Evolutionary conservation across 345 rosid genomes (phyloP).

Genomic region (Rhodamnia argentea): DNA sequence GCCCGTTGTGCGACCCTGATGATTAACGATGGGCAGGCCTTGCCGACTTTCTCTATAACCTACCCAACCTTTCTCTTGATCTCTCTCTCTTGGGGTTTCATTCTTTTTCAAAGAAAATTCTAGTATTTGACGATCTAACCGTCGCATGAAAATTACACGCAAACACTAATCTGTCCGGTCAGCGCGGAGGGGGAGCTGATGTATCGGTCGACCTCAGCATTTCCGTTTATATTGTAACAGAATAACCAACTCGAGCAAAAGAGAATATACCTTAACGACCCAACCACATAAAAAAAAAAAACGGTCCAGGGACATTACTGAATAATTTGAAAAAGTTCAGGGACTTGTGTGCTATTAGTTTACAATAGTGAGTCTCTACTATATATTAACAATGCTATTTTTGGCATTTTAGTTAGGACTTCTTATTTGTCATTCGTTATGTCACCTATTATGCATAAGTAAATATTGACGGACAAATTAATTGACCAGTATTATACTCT

Average conservation of each 20-base stretch:
- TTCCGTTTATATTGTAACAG: not conserved
- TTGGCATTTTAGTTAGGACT: not conserved
- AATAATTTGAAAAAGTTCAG: not conserved
- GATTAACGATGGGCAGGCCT: not conserved
- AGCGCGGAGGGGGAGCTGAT: not conserved
- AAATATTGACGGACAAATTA: not conserved
- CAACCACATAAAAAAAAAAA: not conserved
- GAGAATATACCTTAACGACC: not conserved
- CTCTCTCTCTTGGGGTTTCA: not conserved
- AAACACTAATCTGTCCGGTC: not conserved
- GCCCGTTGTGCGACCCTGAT: too few relatives aligned
- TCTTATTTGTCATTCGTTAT: not conserved
- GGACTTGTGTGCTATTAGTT: not conserved
- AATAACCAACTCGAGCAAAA: not conserved
- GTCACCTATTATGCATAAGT: not conserved
- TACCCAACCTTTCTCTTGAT: not conserved
- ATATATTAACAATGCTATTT: not conserved
- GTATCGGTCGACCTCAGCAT: not conserved
- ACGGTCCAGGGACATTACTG: not conserved
- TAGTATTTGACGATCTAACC: not conserved
- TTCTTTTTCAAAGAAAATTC: not conserved
- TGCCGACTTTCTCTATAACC: too few relatives aligned
- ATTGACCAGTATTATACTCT: not conserved
- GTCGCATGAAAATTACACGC: not conserved
- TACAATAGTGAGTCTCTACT: not conserved